Evolutionary conservation across 306 rosid genomes (phyloP).

Genomic region (Acacia melanoxylon): DNA sequence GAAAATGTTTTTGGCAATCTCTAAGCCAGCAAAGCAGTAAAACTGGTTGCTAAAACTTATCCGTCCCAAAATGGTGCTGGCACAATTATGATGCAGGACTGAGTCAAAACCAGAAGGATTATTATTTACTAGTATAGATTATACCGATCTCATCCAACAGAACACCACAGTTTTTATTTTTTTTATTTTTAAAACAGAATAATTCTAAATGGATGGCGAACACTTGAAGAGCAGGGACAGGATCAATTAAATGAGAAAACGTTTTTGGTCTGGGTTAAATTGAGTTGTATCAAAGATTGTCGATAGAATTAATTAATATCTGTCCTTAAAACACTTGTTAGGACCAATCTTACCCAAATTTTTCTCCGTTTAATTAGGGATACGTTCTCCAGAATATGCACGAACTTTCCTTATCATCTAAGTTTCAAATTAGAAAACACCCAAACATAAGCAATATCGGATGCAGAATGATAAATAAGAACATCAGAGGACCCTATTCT

Average conservation of each 20-base stretch:
- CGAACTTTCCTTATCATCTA: not conserved
- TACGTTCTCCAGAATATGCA: not conserved
- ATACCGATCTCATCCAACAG: constrained; percentile 14
- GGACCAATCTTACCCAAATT: not conserved
- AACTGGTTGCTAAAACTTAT: not conserved
- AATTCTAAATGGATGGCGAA: not conserved
- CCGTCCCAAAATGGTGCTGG: not conserved
- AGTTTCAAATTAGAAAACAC: not conserved
- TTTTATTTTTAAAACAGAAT: not conserved
- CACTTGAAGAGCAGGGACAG: not conserved
- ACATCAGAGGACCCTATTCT: not conserved
- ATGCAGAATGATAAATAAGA: not conserved
- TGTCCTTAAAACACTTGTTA: not conserved
- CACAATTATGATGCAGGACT: constrained; percentile 1
- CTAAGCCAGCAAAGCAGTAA: not conserved
- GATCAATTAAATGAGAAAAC: not conserved
- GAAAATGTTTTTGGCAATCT: not conserved
- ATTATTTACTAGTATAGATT: not conserved
- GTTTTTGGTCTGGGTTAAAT: not conserved
- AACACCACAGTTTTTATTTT: not conserved
- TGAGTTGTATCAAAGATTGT: not conserved
- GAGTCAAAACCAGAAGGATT: not conserved
- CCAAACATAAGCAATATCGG: constrained; percentile 2
- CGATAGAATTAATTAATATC: not conserved
- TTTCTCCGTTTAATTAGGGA: not conserved